A percentile compares a stretch with the other conserved stretches of the same genome.
These are phyloP conservation scores for Podaxis sp. DNA, from an alignment of 768 basidiomycete species.

Conservation along the genomic window DNA sequence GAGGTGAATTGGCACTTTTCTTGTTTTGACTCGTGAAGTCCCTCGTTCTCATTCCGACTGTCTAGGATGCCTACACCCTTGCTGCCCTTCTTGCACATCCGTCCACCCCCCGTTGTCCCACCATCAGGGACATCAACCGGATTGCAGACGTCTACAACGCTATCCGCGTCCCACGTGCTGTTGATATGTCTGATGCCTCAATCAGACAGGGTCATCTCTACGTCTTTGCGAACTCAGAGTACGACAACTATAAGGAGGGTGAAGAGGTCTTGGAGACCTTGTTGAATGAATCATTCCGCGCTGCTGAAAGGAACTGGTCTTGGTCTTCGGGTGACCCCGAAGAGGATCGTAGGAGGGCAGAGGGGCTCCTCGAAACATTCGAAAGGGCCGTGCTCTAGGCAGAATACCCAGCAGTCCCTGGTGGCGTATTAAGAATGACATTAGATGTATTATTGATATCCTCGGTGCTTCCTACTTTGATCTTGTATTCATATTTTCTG, in stretches of 20 bases:
- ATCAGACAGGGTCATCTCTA: slow-evolving; percentile 17
- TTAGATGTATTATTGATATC: too few species aligned
- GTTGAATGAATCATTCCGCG: slow-evolving; percentile 21
- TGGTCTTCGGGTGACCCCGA: slow-evolving; percentile 29
- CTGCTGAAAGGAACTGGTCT: slow-evolving; percentile 22
- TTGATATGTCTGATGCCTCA: slow-evolving; percentile 19
- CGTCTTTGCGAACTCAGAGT: slow-evolving; percentile 21
- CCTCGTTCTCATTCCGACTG: slow-evolving; percentile 16
- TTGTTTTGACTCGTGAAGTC: slow-evolving; percentile 22
- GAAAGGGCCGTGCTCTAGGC: not conserved
- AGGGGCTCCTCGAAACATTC: slow-evolving; percentile 8
- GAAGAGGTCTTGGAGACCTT: slow-evolving; percentile 23
- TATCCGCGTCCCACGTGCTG: slow-evolving; percentile 27
- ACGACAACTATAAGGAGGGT: slow-evolving; percentile 27
- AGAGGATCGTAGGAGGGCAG: slow-evolving; percentile 23
- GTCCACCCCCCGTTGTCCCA: slow-evolving; percentile 22
- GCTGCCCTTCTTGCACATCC: slow-evolving; percentile 40
- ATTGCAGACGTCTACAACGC: slow-evolving; percentile 29
- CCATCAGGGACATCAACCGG: not conserved
- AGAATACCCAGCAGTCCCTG: too few species aligned
- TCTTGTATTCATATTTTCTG: too few species aligned
- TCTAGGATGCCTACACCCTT: slow-evolving; percentile 46
- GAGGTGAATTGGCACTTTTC: slow-evolving; percentile 29
- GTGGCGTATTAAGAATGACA: too few species aligned
- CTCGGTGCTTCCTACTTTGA: too few species aligned